phyloP scores from a whole-genome alignment of 345 rosid genomes.

The Toxicodendron radicans region DNA sequence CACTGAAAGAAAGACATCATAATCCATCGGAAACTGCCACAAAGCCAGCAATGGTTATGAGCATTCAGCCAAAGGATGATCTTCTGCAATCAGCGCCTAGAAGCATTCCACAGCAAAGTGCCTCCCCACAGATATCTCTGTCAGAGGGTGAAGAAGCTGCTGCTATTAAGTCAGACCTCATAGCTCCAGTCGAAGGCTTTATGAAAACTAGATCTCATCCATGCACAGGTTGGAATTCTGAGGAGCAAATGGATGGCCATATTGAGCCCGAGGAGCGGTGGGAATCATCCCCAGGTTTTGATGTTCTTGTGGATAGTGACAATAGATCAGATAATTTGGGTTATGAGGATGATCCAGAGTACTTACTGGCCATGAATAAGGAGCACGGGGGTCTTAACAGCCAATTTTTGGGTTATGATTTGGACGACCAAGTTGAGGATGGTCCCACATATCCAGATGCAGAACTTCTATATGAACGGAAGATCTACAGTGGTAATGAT shows the following conservation, averaged over 20 bases:
- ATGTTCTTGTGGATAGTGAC: conserved; percentile 52
- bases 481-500: conserved; percentile 24
- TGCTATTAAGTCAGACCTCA: conserved; percentile 21
- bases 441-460: conserved; percentile 29
- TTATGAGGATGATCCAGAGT: conserved; percentile 35
- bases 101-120: conserved; percentile 18
- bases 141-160: conserved; percentile 26
- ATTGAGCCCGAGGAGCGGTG: conserved; percentile 39
- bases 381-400: conserved; percentile 26
- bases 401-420: conserved; percentile 32
- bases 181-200: conserved; percentile 28
- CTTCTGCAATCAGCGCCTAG: conserved; percentile 25
- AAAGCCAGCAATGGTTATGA: conserved; percentile 16
- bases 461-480: conserved; percentile 19
- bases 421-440: conserved; percentile 30
- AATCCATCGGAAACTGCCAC: conserved; percentile 21
- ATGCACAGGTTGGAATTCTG: conserved; percentile 23
- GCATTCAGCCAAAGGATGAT: conserved; percentile 16
- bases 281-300: conserved; percentile 56
- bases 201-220: conserved; percentile 20
- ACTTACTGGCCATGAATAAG: conserved; percentile 23
- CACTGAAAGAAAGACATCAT: conserved; percentile 2
- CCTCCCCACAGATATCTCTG: conserved; percentile 20
- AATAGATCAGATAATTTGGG: conserved; percentile 39
- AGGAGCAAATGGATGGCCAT: conserved; percentile 32